Evolutionary conservation across 2,329 filamentous ascomycete genomes (phyloP), one percentile per base, ranked within the genome.

Genomic region (Aspergillus ochraceoroseus): DNA sequence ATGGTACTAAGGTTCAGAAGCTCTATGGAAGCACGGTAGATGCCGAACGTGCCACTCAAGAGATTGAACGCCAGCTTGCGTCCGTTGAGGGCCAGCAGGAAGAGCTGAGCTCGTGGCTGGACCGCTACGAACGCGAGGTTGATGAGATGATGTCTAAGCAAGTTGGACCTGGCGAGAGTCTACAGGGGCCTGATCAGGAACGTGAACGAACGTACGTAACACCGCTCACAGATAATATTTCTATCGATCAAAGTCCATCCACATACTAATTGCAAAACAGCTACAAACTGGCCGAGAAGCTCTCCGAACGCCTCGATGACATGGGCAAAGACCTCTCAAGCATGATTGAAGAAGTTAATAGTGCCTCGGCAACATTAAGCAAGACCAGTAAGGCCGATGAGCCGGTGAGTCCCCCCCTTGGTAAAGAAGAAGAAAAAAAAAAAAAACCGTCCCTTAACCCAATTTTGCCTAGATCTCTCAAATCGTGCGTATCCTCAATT

Each of bases 331-430:
- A 95, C 61, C 73, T 98, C 48, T 82, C 80, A 32, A 90, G 87
- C 68, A 96, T 98, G 88, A 94, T 98, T 55, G 89, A 94, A 61
- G 92, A 96, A 67, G 94, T 98, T 62, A 98, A 98, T 62, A 80
- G 83, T 53, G 90, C 94, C 47, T 92, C 87, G n/a, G 78, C 85
- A 39, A 87, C 82, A 15, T 71, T 98, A 51, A 90, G 81, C 74
- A 95, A 94, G 75, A 87, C 85, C 43, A 83, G 77, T 66, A 94
- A 94, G 67, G 79, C 86, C 18, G 86, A 92, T 63, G 87, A 92
- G 67, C 86, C 86, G 52, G 87, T 92, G 76, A 68, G 82, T 76
- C 56, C 61, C 44, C 50, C 19, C 9, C 19, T 19, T 18, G 11
- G 14, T 15, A 22, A 22, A 9, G 20, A 22, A 22, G 9, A 22